Evolutionary conservation across 805 yeast genomes (phyloP).

Genomic region (Diddensiella transvaalensis): DNA sequence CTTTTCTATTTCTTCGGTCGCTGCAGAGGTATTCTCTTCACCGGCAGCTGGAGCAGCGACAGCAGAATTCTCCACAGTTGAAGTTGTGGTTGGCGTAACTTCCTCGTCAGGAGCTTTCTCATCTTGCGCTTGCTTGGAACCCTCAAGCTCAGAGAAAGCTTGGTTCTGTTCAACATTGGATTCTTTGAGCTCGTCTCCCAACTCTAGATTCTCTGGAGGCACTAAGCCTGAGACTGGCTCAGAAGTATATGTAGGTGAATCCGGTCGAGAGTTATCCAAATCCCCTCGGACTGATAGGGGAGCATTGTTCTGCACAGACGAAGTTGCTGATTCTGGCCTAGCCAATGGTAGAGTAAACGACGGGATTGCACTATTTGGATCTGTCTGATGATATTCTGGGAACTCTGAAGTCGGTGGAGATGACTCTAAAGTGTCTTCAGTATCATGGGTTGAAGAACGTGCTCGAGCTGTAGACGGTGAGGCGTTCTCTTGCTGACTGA

Average conservation of each 20-base stretch:
- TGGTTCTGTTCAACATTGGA: constrained; percentile 7
- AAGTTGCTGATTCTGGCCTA: constrained; percentile 78
- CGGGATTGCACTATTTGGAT: constrained; percentile 20
- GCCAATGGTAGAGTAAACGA: constrained; percentile 44
- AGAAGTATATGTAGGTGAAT: constrained; percentile 37
- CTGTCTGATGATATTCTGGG: constrained; percentile 17
- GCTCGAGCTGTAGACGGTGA: constrained; percentile 29
- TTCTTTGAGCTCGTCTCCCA: constrained; percentile 1
- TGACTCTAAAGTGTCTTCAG: constrained; percentile 29
- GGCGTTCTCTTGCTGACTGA: constrained; percentile 23
- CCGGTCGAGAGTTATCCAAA: constrained; percentile 42
- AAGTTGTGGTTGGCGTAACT: not conserved
- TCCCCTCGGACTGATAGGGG: constrained; percentile 88
- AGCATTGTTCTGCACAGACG: constrained; percentile 89
- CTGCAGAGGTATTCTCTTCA: not conserved
- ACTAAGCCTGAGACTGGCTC: constrained; percentile 33
- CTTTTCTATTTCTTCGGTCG: not conserved
- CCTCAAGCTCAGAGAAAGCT: constrained; percentile 1
- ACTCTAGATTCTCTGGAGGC: constrained; percentile 22
- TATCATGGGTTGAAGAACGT: constrained; percentile 22
- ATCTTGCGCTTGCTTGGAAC: constrained; percentile 1
- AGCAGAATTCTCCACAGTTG: not conserved
- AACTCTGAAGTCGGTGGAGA: constrained; percentile 30
- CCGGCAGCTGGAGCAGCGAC: not conserved
- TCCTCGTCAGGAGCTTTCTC: not conserved